These are phyloP conservation scores for Cordyceps pruinosa DNA, from an alignment of 2,329 filamentous ascomycete species.

Conservation along the genomic window DNA sequence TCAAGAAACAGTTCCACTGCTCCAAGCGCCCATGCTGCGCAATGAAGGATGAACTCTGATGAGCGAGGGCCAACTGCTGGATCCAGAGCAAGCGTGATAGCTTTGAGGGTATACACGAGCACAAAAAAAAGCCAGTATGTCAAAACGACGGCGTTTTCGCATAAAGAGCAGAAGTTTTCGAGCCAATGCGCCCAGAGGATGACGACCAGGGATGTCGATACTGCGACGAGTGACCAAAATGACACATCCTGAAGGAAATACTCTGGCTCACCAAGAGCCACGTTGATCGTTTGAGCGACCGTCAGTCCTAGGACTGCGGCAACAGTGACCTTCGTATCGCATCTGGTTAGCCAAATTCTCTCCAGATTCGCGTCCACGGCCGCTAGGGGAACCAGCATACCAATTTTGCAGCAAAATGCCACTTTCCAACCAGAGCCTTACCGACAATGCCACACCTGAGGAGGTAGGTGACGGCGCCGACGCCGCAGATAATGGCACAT, in stretches of 20 bases:
- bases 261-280: conserved; percentile 38
- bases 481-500: conserved; percentile 69
- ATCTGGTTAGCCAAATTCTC: conserved; percentile 9
- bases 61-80: conserved; percentile 53
- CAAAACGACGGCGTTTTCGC: conserved; percentile 75
- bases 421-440: conserved; percentile 67
- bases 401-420: conserved; percentile 85
- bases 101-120: conserved; percentile 65
- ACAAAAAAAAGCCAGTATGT: conserved; percentile 81
- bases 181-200: conserved; percentile 70
- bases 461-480: conserved; percentile 69
- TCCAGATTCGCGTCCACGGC: conserved; percentile 9
- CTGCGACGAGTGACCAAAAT: conserved; percentile 67
- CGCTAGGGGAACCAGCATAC: conserved; percentile 31
- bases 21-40: conserved; percentile 58
- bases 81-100: conserved; percentile 70
- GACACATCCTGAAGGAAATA: conserved; percentile 70
- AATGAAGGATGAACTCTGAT: conserved; percentile 66
- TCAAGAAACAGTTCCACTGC: conserved; percentile 63
- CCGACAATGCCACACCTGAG: conserved; percentile 53
- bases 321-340: conserved; percentile 41
- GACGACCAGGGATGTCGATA: conserved; percentile 59
- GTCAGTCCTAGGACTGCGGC: conserved; percentile 61
- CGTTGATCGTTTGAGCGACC: conserved; percentile 58
- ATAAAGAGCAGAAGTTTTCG: conserved; percentile 69